A percentile compares a stretch with the other conserved stretches of the same genome.
These are phyloP conservation scores for Boletus mariae DNA, from an alignment of 1,284 basidiomycete species.

Conservation along the genomic window DNA sequence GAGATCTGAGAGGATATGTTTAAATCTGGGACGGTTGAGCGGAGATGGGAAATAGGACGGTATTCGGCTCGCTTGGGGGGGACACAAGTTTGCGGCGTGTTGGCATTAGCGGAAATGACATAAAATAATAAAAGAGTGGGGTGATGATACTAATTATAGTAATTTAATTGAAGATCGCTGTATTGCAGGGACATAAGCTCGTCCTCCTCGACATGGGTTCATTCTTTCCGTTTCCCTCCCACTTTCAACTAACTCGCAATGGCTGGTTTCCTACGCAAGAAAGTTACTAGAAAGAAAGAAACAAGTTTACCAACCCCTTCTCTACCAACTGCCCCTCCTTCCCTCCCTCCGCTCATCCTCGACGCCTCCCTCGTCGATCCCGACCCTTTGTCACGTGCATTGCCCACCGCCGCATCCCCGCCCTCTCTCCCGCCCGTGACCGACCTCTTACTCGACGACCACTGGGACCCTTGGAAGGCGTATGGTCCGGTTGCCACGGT, in stretches of 20 bases:
- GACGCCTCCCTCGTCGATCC: constrained; percentile 20
- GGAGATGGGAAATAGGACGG: neutral
- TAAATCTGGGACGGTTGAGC: too few relatives aligned
- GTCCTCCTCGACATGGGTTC: constrained; percentile 1
- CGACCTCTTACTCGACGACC: constrained; percentile 5
- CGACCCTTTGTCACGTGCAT: constrained; percentile 1
- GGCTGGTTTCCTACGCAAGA: constrained; percentile 54
- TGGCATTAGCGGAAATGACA: neutral
- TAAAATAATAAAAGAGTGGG: neutral
- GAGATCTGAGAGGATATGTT: too few relatives aligned
- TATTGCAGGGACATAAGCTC: constrained; percentile 8
- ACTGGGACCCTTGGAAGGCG: constrained; percentile 27
- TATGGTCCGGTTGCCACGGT: constrained; percentile 23
- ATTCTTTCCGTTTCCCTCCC: constrained; percentile 10
- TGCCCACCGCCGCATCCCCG: constrained; percentile 20
- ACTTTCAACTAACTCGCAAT: constrained; percentile 17
- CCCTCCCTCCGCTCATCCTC: constrained; percentile 40
- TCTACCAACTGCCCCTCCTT: constrained; percentile 16
- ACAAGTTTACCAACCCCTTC: neutral
- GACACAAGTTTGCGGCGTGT: neutral
- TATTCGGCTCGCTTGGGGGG: neutral
- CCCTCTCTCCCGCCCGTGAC: constrained; percentile 3
- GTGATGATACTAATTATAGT: neutral
- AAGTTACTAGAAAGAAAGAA: constrained; percentile 11
- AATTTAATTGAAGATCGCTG: neutral